Evolutionary conservation across 2,329 filamentous ascomycete genomes (phyloP).

Genomic region (Arachnopeziza araneosa): DNA sequence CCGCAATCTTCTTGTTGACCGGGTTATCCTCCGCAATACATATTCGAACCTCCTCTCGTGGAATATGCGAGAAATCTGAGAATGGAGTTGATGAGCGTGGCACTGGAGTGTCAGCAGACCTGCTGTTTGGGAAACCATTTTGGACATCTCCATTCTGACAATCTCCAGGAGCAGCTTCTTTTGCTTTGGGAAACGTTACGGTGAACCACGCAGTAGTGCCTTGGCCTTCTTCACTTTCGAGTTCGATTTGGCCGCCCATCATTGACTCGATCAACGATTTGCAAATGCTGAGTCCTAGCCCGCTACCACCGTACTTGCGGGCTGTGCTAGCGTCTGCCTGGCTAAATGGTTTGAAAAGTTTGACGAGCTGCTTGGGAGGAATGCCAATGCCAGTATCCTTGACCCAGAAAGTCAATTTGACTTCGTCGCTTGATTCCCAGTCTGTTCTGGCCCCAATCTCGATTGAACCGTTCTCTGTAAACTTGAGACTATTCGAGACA

Average conservation of each 20-base stretch:
- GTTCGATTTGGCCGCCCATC: conserved; percentile 78
- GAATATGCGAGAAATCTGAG: conserved; percentile 65
- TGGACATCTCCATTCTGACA: conserved; percentile 34
- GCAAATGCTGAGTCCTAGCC: conserved; percentile 87
- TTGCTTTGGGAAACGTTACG: conserved; percentile 78
- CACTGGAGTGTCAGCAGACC: conserved; percentile 37
- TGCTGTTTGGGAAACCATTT: conserved; percentile 35
- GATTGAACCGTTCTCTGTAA: conserved; percentile 80
- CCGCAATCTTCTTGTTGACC: conserved; percentile 91
- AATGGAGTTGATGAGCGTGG: conserved; percentile 41
- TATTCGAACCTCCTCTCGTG: conserved; percentile 73
- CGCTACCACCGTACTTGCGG: conserved; percentile 85
- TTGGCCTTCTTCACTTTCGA: conserved; percentile 68
- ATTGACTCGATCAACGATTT: conserved; percentile 91
- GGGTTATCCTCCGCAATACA: conserved; percentile 94
- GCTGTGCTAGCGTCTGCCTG: conserved; percentile 90
- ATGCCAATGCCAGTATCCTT: conserved; percentile 90
- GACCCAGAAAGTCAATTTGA: conserved; percentile 79
- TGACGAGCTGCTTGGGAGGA: conserved; percentile 71
- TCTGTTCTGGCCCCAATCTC: conserved; percentile 75
- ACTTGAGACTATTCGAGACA: conserved; percentile 90
- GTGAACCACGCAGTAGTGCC: conserved; percentile 75
- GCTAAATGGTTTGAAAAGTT: conserved; percentile 87
- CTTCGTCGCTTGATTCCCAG: conserved; percentile 61
- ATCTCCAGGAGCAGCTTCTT: conserved; percentile 54